Base-by-base conservation (phyloP, 768 basidiomycete species). In the Pleurotus ostreatus region DNA sequence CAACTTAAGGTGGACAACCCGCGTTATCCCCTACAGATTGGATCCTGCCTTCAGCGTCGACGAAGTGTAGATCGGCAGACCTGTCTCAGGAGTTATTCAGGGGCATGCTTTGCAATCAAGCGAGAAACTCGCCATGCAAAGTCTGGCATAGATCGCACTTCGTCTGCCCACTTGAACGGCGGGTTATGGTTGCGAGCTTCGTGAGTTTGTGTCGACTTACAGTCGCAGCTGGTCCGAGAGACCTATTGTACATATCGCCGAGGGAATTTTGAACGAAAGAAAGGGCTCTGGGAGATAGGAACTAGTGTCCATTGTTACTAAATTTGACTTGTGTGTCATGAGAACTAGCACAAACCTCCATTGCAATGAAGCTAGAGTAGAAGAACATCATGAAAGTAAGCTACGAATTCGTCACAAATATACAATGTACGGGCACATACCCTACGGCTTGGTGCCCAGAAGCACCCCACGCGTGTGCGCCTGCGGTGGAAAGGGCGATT, bases 171-270 rank as follows among this genome's bases (percentile, higher is more conserved):
- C 78, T 80, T 39, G 8, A 16, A 6, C 38, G 15, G 41, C n/a
- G 12, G 23, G 15, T 26, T 18, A 7, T 30, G 3, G 13, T 40
- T 38, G 16, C 13, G 4, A 58, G 15, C 52, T 3, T 3, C 3
- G 30, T 34, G 11, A 0, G 1, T 45, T 30, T 43, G 4, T 30
- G 38, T 46, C 46, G 23, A 60, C 69, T 58, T 55, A 81, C 79
- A 8, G 76, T 71, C 3, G 79, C 77, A 6, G 78, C 80, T 55
- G 74, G 73, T 1, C 80, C 80, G 16, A 84, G 74, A 6, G 78
- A 76, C 46, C 71, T 58, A 48, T 69, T 68, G 60, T 76, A 80
- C 0, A 68, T 74, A 0, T 76, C 66, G 1, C 76, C 76, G 7
- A 82, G 66, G 3, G 76, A 74, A 0, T 70, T 65, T 58, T 79